A percentile compares a stretch with the other conserved stretches of the same genome.
Evolutionary conservation across 768 basidiomycete genomes (phyloP).

Genomic region (Boletus sp.): DNA sequence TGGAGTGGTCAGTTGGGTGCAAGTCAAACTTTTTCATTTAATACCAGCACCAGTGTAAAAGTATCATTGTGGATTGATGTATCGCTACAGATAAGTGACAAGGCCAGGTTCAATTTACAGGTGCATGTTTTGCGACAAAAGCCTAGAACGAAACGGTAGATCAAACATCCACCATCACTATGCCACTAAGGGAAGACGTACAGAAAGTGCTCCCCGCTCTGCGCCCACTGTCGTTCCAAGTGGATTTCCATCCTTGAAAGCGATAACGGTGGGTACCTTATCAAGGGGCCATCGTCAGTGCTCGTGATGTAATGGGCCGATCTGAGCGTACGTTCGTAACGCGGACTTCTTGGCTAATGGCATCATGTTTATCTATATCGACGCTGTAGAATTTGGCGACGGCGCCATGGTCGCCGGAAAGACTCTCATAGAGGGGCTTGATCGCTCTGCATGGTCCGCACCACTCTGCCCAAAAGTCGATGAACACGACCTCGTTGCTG

Average conservation of each 20-base stretch:
- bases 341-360: constrained; percentile 6
- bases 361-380: constrained; percentile 36
- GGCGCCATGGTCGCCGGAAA: constrained; percentile 1
- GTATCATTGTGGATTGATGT: not conserved
- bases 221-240: constrained; percentile 1
- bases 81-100: not conserved
- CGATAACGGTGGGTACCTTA: constrained; percentile 1
- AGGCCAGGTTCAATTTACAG: not conserved
- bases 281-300: not conserved
- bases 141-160: not conserved
- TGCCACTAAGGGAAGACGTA: not conserved
- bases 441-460: constrained; percentile 5
- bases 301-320: not conserved
- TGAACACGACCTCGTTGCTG: not conserved
- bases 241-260: not conserved
- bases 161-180: not conserved
- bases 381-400: constrained; percentile 4
- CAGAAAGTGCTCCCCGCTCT: not conserved
- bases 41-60: not conserved
- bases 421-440: constrained; percentile 1
- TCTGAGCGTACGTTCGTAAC: not conserved
- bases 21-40: not conserved
- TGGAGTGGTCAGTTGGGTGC: not conserved
- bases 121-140: constrained; percentile 1
- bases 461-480: constrained; percentile 14